Evolutionary conservation across 192 early-diverging fungal genomes (phyloP), one percentile per base, ranked within the genome.

Genomic region (Rhizophagus sp.): DNA sequence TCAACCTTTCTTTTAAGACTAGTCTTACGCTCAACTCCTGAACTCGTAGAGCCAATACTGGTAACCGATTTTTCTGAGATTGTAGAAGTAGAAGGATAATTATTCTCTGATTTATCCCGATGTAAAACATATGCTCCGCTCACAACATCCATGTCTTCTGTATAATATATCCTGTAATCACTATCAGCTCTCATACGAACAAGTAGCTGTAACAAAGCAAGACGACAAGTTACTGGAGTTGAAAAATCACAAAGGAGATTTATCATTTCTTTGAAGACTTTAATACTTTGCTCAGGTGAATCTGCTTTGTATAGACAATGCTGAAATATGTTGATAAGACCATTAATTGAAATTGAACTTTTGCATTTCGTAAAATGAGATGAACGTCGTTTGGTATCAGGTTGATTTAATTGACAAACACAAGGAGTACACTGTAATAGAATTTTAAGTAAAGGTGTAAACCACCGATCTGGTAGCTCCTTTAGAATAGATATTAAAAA

Each of bases 151-250:
- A 79, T 22, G 47, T 67, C 34, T 1, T 69, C 44, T 1, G 69
- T 27, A 62, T 87, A 81, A 68, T 84, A 90, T 19, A 90, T 83
- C 17, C 87, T 78, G 73, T 91, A 88, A 47, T 91, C 88, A 66
- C 85, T 76, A 79, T 86, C 81, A 75, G 86, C 87, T 27, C 88
- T 84, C 24, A 91, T 84, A 30, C 87, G 81, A 10, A 88, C 83
- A 49, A 89, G 76, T 61, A 88, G 82, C 66, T 88, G 87, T 24
- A 91, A 77, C 30, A 87, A 82, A 39, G 86, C 76, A 71, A 91
- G 76, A 70, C 87, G 83, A 69, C 81, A 84, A 44, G 81, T 85
- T 78, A 78, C 83, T 27, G 84, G 88, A 67, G 82, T 76, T 39
- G 74, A 61, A 41, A 75, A 81, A 41, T 83, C 79, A 62, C 82